A percentile compares a stretch with the other conserved stretches of the same genome.
phyloP scores from a whole-genome alignment of 371 early-diverging fungal genomes.

The Syncephalastrum racemosum region DNA sequence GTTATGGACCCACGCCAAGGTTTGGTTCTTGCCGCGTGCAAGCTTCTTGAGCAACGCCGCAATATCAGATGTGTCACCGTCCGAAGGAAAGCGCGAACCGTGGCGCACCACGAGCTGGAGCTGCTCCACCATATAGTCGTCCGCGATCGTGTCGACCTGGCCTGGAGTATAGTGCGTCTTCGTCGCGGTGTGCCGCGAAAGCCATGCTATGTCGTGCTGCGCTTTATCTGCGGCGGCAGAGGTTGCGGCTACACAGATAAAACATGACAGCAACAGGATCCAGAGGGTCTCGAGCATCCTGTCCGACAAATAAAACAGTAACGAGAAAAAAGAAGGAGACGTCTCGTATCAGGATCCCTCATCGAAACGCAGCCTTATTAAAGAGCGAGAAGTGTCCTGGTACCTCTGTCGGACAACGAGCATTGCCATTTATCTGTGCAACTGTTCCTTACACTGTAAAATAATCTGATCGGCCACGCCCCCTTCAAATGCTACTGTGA shows the following conservation, averaged over 20 bases:
- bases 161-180: conserved; percentile 1
- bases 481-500: too few species aligned
- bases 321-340: too few species aligned
- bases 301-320: too few species aligned
- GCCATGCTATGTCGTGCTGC: conserved; percentile 2
- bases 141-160: not conserved
- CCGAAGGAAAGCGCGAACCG: conserved; percentile 29
- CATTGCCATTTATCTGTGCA: too few species aligned
- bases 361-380: too few species aligned
- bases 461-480: too few species aligned
- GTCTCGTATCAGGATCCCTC: too few species aligned
- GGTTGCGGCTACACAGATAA: not conserved
- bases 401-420: too few species aligned
- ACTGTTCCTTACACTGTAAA: too few species aligned
- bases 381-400: too few species aligned
- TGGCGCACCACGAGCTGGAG: conserved; percentile 33
- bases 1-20: conserved; percentile 18
- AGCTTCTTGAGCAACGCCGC: conserved; percentile 12
- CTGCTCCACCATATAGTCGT: conserved; percentile 17
- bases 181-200: conserved; percentile 1
- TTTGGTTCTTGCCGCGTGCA: conserved; percentile 7
- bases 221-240: not conserved
- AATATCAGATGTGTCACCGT: conserved; percentile 19
- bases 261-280: not conserved
- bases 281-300: too few species aligned